Base-by-base conservation (phyloP, 2,329 filamentous ascomycete genomes). In the Alternaria burnsii region DNA sequence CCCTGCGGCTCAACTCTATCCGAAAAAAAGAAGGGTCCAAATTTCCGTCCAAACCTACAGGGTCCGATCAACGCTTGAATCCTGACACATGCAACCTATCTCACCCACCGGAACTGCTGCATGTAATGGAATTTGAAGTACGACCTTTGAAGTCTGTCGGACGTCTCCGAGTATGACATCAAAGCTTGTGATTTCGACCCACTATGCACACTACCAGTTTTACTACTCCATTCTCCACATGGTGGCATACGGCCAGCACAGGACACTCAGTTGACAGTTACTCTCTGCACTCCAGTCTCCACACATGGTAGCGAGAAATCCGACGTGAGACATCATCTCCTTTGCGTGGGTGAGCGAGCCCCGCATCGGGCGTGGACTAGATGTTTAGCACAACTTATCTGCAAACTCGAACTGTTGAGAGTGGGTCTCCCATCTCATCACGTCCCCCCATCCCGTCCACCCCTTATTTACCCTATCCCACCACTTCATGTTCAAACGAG, bases 401-500 rank as follows among this genome's bases (percentile, higher is more conserved):
- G 58, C 52, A 60, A 43, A 63, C 40, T 54, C 57, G 54, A 66
- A 63, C 50, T 68, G 66, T 68, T 68, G 66, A 67, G 64, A 65
- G 66, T 65, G 66, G 66, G 62, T 55, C 63, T 47, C 12, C 22
- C 20, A 46, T 43, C 24, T 28, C 48, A 43, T 41, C 41, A 34
- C 36, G 9, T 24, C 10, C 18, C 47, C 28, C 32, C 32, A 32
- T 48, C 42, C 28, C 36, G 26, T 36, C 43, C 38, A 22, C 34
- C 51, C 32, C 52, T 44, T 46, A 20, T 55, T 55, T 32, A 40
- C 42, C 52, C 48, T 34, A 52, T 50, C 46, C 20, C 32, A 52
- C 47, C 41, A 48, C 22, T 34, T 40, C 30, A 14, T 46, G 43
- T 26, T 55, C 28, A 3, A 24, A 12, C 41, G 22, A 28, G 43